Base-by-base conservation (phyloP, 805 yeast genomes). In the Candida wancherniae region DNA sequence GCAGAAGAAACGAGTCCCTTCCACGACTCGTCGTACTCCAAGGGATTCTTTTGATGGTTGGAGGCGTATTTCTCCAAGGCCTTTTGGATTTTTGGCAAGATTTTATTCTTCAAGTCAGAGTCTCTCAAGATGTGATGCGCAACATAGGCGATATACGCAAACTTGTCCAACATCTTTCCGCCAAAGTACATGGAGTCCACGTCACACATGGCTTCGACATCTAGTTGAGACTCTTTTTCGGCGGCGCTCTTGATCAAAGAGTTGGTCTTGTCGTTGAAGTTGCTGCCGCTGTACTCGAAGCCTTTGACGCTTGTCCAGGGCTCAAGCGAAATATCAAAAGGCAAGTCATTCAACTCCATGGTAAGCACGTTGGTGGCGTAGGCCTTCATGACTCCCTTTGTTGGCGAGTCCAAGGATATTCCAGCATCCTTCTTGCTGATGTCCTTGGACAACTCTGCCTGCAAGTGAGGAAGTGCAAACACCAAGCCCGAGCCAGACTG, bases 91-190 rank as follows among this genome's bases (percentile, higher is more conserved):
- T 71, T 69, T 1, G 71, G 69, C 25, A 86, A 60, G 22, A 83
- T 60, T 6, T 54, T 53, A 9, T 53, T 44, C 1, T 92, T 71
- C 33, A 81, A 57, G 1, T 49, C 53, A 0, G 57, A 50, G 50
- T 88, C 82, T 12, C 73, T 53, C 26, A 90, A 55, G 12, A 90
- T 68, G 39, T 68, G 77, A 33, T 81, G 77, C 22, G 80, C 76
- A 8, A 79, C 84, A 40, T 82, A 82, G 9, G 86, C 66, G 31
- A 92, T 71, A 68, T 83, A 82, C 0, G 97, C 96, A 58, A 84
- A 92, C 59, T 88, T 92, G 44, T 87, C 95, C 29, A 88, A 62
- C 16, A 77, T 69, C 54, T 92, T 90, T 9, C 97, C 98, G 2
- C 94, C 73, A 13, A 84, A 77, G 58, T 90, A 90, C 84, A 88